These are phyloP conservation scores for Fraxinus latifolia DNA, from an alignment of 305 asterid genomes.

Conservation along the genomic window DNA sequence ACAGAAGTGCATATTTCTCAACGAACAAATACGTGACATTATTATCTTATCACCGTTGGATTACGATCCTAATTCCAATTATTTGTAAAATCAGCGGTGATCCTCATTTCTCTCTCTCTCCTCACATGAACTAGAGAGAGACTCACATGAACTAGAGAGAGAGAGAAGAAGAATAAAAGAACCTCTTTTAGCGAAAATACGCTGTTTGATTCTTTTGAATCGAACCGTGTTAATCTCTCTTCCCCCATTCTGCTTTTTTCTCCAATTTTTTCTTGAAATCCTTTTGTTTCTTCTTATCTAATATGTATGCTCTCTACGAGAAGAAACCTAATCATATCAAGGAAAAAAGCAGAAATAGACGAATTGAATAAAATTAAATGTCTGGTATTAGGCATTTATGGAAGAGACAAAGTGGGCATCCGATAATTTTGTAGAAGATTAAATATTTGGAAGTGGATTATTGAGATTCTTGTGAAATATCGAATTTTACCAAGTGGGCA, in stretches of 20 bases:
- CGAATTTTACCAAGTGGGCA: not conserved
- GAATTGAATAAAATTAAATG: not conserved
- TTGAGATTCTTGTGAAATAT: not conserved
- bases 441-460: not conserved
- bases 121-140: not conserved
- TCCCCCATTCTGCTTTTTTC: not conserved
- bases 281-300: not conserved
- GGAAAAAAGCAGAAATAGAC: not conserved
- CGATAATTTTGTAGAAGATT: not conserved
- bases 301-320: not conserved
- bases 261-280: not conserved
- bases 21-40: no score
- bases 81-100: not conserved
- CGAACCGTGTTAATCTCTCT: not conserved
- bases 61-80: not conserved
- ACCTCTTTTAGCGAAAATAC: not conserved
- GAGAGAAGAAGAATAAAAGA: not conserved
- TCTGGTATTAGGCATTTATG: not conserved
- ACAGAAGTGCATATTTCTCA: no score
- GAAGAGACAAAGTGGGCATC: not conserved
- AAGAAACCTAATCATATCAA: not conserved
- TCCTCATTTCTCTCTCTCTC: not conserved
- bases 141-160: not conserved
- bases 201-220: not conserved
- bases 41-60: not conserved